Evolutionary conservation across 345 rosid species (phyloP), one percentile per base, ranked within the genome.

Genomic region (Noccaea caerulescens): DNA sequence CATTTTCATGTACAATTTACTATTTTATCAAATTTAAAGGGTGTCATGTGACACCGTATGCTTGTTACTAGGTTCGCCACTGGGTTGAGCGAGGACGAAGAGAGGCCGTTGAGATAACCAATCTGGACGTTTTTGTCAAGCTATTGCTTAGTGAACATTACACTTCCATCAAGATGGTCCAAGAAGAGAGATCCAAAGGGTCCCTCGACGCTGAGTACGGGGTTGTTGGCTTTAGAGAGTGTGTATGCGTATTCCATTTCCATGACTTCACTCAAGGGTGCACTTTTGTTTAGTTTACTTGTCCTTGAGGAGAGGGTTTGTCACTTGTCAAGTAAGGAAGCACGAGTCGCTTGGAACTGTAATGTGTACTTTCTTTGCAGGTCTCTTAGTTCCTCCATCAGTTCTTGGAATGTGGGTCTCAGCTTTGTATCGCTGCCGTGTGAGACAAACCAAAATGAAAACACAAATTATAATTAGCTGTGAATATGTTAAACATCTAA

Each of bases 191-290:
- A 88, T 30, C 95, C 96, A 43, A 91, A 89, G 18, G 98, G 75
- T 93, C 98, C 82, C 38, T 27, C 53, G 18, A 42, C 16, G 32
- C 53, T 14, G 72, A 18, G 63, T 70, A 91, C 92, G 45, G 91
- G 79, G 89, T 88, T 91, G 70, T 85, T 91, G 34, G 98, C 86
- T 73, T 91, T 94, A 10, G 95, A 84, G 49, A 94, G 83, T 10
- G 99, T 91, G 81, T 94, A 91, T 0, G 93, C 97, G 56, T 89
- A 91, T 71, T 93, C 96, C 96, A 93, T 93, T 79, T 91, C 30
- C 30, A 27, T 27, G 30, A 91, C 75, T 89, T 93, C 6, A 3
- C 3, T 50, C 9, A 34, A 54, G 23, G 18, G 30, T 53, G 20
- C 51, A 41, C 6, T 34, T 56, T 56, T 34, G 34, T 71, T 70